Percentiles rank a stretch among this genome's conserved stretches.
Conservation (phyloP, 257 asterid genomes). For the Lithospermum erythrorhizon region DNA sequence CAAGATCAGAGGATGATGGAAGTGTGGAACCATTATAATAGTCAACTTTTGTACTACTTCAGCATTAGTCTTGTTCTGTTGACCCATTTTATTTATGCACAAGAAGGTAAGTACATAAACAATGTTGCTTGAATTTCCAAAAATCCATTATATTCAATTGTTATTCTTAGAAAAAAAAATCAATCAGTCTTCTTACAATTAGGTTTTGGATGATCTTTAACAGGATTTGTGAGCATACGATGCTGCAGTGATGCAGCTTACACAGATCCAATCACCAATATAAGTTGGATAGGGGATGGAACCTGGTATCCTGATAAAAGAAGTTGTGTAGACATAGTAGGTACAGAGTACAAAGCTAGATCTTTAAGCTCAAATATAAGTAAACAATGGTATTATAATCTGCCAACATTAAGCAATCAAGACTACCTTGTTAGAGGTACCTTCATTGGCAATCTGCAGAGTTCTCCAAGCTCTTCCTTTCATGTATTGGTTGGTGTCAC, state of each 20-base stretch:
- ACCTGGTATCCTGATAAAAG: constrained; percentile 29
- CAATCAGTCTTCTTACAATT: background rate
- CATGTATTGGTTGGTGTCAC: constrained; percentile 34
- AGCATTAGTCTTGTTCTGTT: constrained; percentile 25
- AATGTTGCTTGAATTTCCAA: background rate
- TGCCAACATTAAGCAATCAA: constrained; percentile 29
- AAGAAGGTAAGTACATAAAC: constrained; percentile 39
- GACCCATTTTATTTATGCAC: constrained; percentile 31
- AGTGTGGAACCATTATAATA: constrained; percentile 23
- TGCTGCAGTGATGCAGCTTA: constrained; percentile 27
- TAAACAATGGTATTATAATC: constrained; percentile 41
- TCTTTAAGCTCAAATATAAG: constrained; percentile 24
- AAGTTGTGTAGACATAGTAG: constrained; percentile 26
- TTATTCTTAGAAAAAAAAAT: background rate
- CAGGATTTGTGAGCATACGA: constrained; percentile 44
- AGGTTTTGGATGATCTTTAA: background rate
- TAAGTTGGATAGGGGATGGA: constrained; percentile 30
- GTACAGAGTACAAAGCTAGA: constrained; percentile 23
- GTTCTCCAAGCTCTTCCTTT: constrained; percentile 20
- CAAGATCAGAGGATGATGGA: constrained; percentile 48
- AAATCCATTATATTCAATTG: background rate
- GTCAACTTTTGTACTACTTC: constrained; percentile 18
- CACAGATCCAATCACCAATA: constrained; percentile 19
- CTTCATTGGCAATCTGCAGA: constrained; percentile 28
- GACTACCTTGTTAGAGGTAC: constrained; percentile 42